These are phyloP conservation scores for Diaporthe eres DNA, from an alignment of 2,329 filamentous ascomycete species.

Conservation along the genomic window DNA sequence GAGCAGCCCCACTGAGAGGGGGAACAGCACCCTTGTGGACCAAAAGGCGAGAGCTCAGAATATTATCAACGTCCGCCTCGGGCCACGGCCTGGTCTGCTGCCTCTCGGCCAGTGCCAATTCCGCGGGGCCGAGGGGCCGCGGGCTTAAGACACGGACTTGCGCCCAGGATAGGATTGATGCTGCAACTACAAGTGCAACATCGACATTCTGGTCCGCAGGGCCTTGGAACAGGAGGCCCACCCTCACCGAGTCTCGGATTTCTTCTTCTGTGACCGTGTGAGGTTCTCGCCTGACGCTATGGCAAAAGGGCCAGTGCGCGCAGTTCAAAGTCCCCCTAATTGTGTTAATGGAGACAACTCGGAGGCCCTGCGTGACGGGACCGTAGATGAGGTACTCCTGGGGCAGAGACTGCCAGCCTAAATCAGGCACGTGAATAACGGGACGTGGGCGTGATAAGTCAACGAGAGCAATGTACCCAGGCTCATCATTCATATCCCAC, in stretches of 20 bases:
- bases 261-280: not conserved
- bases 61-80: not conserved
- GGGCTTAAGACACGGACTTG: not conserved
- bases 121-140: not conserved
- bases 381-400: slow-evolving; percentile 3
- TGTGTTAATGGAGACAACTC: not conserved
- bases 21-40: not conserved
- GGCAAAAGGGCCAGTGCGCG: not conserved
- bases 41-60: not conserved
- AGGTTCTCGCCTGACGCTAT: not conserved
- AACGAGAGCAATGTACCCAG: not conserved
- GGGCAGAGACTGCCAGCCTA: not conserved
- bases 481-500: not conserved
- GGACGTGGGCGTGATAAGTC: not conserved
- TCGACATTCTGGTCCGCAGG: not conserved
- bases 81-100: not conserved
- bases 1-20: not conserved
- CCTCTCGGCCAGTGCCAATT: not conserved
- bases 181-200: not conserved
- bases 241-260: not conserved
- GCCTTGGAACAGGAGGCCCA: not conserved
- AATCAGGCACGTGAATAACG: not conserved
- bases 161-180: not conserved
- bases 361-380: not conserved
- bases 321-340: not conserved